A percentile compares a stretch with the other conserved stretches of the same genome.
phyloP scores from a whole-genome alignment of 768 basidiomycete genomes.

The Calocybe indica region DNA sequence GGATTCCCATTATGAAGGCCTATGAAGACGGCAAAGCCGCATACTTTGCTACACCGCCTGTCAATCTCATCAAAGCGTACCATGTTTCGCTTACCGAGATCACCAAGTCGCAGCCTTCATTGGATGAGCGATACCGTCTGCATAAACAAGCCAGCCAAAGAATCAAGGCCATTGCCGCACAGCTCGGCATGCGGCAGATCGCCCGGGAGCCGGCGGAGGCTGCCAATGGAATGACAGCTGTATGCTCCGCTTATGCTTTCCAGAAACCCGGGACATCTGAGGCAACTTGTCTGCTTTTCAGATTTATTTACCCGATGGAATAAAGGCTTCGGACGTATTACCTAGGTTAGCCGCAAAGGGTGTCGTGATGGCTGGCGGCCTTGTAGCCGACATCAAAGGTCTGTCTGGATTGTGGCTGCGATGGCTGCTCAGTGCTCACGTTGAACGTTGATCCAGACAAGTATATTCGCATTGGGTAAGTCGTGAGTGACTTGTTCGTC shows the following conservation, averaged over 20 bases:
- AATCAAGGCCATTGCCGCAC: conserved; percentile 55
- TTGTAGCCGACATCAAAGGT: conserved; percentile 75
- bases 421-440: conserved; percentile 5
- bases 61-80: conserved; percentile 83
- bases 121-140: conserved; percentile 63
- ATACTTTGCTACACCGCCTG: conserved; percentile 88
- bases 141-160: conserved; percentile 62
- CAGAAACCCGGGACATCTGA: too few species aligned
- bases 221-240: conserved; percentile 89
- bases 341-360: conserved; percentile 59
- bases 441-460: conserved; percentile 35
- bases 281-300: conserved; percentile 11
- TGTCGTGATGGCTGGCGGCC: conserved; percentile 75
- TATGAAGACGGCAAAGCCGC: conserved; percentile 71
- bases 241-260: conserved; percentile 18
- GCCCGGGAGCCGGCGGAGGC: conserved; percentile 46
- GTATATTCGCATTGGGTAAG: conserved; percentile 76
- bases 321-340: conserved; percentile 61
- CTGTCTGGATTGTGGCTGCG: conserved; percentile 5
- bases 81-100: conserved; percentile 70
- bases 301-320: conserved; percentile 72
- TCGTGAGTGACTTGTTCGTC: conserved; percentile 7
- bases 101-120: conserved; percentile 46
- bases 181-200: conserved; percentile 64
- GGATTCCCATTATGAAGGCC: conserved; percentile 83